These are phyloP conservation scores for Acanthamoeba healyi DNA, from an alignment of 208 protist genomes.

Conservation along the genomic window DNA sequence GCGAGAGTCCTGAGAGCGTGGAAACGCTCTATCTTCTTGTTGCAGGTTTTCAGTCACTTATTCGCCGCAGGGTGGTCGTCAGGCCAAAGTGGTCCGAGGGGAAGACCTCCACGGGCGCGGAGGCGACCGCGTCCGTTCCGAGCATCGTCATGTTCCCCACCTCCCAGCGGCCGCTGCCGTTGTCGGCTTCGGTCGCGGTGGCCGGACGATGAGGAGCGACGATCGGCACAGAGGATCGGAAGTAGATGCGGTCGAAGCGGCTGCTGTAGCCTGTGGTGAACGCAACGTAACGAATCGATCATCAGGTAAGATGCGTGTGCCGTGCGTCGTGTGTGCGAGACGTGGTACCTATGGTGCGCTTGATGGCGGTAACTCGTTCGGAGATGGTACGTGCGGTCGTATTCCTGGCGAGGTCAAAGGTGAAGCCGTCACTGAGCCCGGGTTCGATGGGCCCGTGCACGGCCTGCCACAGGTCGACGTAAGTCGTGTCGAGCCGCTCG, in stretches of 20 bases:
- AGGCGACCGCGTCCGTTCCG: not conserved
- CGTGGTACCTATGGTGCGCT: not conserved
- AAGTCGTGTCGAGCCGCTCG: not conserved
- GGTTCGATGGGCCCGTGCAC: slow-evolving; percentile 12
- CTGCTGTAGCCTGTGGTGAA: slow-evolving; percentile 7
- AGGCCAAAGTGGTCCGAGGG: slow-evolving; percentile 59
- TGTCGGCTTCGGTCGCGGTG: not conserved
- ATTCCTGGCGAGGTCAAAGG: slow-evolving; percentile 6
- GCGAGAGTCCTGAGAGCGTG: too few relatives aligned
- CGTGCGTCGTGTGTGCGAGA: not conserved
- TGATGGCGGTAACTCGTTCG: slow-evolving; percentile 2
- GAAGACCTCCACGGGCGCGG: not conserved
- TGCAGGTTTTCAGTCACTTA: too few relatives aligned
- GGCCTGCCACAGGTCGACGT: slow-evolving; percentile 53
- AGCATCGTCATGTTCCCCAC: slow-evolving; percentile 12
- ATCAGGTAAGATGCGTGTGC: too few relatives aligned
- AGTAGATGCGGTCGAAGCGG: slow-evolving; percentile 46
- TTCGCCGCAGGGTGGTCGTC: not conserved
- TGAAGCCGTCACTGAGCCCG: not conserved
- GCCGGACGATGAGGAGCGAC: not conserved
- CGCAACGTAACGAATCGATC: too few relatives aligned
- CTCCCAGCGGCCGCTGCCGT: not conserved
- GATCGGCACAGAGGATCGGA: not conserved
- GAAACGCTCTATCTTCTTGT: too few relatives aligned
- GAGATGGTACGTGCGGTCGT: not conserved